Evolutionary conservation across 345 rosid genomes (phyloP).

Genomic region (Syzygium aromaticum): DNA sequence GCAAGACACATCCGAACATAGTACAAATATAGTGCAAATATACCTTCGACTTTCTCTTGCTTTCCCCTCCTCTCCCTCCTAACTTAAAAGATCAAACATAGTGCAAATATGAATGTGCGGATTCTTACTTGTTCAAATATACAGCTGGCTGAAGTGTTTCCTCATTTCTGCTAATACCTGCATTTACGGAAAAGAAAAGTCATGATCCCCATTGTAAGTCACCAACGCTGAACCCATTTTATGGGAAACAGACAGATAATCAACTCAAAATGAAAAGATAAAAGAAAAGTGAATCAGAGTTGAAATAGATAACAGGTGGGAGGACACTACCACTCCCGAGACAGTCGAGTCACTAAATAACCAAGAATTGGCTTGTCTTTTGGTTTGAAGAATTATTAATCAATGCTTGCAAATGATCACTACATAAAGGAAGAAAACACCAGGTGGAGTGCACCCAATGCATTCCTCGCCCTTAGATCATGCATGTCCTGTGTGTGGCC

Average conservation of each 20-base stretch:
- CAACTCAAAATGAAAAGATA: neutral
- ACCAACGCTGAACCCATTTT: neutral
- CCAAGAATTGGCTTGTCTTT: neutral
- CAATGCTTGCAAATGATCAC: neutral
- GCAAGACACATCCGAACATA: neutral
- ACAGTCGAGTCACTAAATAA: neutral
- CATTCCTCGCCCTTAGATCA: neutral
- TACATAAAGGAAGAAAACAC: neutral
- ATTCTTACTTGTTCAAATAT: conserved; percentile 79
- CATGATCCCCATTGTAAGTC: neutral
- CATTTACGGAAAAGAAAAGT: neutral
- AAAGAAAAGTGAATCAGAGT: neutral
- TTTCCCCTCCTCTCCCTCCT: neutral
- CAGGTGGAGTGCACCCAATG: neutral
- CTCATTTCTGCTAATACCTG: conserved; percentile 76
- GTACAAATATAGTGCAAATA: neutral
- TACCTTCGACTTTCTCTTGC: neutral
- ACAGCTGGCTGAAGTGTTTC: conserved; percentile 77
- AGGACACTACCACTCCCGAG: neutral
- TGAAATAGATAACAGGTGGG: neutral
- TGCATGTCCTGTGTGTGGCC: neutral
- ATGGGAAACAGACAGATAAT: neutral
- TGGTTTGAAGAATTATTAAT: neutral
- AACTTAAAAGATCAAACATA: neutral
- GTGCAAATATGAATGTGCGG: neutral